phyloP scores from a whole-genome alignment of 164 flowering plant species.

The Hamamelis virginiana region DNA sequence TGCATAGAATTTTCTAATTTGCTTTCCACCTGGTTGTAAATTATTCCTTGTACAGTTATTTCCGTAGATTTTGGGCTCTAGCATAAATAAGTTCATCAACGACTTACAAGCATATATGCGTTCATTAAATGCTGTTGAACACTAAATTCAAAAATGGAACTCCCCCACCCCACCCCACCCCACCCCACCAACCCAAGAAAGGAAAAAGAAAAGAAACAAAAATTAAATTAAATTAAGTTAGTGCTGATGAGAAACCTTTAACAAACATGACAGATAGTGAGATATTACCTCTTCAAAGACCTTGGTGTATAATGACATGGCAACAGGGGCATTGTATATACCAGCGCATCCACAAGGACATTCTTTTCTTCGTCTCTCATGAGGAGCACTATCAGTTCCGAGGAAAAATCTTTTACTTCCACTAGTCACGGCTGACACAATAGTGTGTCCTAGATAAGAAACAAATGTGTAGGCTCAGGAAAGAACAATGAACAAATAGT shows the following conservation, averaged over 20 bases:
- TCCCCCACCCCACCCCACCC: neutral
- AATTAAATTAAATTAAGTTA: too few species aligned
- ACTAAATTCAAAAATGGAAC: neutral
- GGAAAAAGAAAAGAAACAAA: neutral
- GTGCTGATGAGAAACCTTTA: too few species aligned
- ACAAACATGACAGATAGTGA: neutral
- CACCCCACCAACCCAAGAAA: neutral
- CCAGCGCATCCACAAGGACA: conserved; percentile 96
- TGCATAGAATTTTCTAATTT: neutral
- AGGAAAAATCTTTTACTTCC: conserved; percentile 84
- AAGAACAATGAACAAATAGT: neutral
- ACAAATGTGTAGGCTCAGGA: conserved; percentile 7
- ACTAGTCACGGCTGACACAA: conserved; percentile 89
- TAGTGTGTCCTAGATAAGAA: conserved; percentile 68
- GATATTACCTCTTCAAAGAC: conserved; percentile 89
- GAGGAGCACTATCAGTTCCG: conserved; percentile 99
- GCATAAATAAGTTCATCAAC: neutral
- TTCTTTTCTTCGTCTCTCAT: conserved; percentile 79
- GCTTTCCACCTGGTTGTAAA: neutral
- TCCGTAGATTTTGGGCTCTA: neutral
- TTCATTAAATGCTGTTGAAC: neutral
- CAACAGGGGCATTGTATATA: conserved; percentile 85
- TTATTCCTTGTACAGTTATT: neutral
- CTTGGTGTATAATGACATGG: conserved; percentile 81
- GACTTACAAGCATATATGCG: neutral